phyloP scores from a whole-genome alignment of 1,284 basidiomycete genomes.

The Chalciporus sp. region DNA sequence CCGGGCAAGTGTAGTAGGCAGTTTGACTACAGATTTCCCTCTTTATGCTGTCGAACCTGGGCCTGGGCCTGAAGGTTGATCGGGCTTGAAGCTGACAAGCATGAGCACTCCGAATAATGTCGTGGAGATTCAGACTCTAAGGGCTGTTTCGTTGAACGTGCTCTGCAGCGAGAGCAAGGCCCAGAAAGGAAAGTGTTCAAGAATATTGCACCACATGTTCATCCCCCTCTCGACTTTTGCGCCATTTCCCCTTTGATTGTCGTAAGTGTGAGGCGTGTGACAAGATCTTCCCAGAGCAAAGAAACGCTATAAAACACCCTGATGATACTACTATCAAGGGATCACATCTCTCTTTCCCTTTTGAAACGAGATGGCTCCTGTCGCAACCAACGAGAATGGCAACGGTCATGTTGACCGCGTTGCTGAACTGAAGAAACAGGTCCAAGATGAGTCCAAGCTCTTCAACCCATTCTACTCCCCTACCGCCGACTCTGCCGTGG shows the following conservation, averaged over 20 bases:
- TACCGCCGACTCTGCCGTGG: slow-evolving; percentile 48
- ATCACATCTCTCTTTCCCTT: neutral
- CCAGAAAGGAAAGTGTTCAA: slow-evolving; percentile 9
- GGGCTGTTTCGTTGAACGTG: neutral
- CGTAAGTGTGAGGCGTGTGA: slow-evolving; percentile 13
- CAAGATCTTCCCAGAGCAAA: slow-evolving; percentile 12
- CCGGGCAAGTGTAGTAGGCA: neutral
- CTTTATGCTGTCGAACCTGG: too few species aligned
- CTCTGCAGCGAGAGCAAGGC: neutral
- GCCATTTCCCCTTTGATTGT: slow-evolving; percentile 19
- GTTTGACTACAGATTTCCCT: neutral
- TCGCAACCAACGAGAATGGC: slow-evolving; percentile 39
- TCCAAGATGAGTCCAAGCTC: slow-evolving; percentile 24
- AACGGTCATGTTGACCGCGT: slow-evolving; percentile 14
- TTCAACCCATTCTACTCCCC: slow-evolving; percentile 74
- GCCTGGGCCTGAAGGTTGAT: neutral
- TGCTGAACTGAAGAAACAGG: slow-evolving; percentile 24
- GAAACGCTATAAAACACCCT: slow-evolving; percentile 8
- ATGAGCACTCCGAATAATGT: too few species aligned
- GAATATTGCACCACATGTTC: slow-evolving; percentile 21
- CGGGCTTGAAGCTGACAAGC: neutral
- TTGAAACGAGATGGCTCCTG: slow-evolving; percentile 43
- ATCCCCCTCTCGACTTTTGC: slow-evolving; percentile 6
- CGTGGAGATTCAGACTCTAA: too few species aligned
- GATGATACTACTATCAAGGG: neutral